These are phyloP conservation scores for Suhomyces ambrosiae DNA, from an alignment of 1,139 yeast species.

Conservation along the genomic window DNA sequence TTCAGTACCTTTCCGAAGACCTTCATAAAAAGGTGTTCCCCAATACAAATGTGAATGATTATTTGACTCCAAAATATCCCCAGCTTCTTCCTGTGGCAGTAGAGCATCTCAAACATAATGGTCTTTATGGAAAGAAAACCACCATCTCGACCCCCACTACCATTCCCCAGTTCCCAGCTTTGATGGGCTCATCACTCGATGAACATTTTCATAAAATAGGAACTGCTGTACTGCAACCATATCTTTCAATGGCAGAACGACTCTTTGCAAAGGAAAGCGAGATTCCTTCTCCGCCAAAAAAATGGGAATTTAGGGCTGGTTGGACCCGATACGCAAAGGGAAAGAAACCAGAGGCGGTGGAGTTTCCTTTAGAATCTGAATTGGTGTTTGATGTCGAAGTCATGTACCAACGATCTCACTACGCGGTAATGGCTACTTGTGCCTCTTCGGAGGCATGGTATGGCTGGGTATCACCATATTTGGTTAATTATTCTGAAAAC, in stretches of 20 bases:
- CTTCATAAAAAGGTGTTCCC: constrained; percentile 69
- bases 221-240: constrained; percentile 59
- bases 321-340: constrained; percentile 78
- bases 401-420: constrained; percentile 70
- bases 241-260: constrained; percentile 48
- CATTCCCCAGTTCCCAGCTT: constrained; percentile 60
- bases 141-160: constrained; percentile 61
- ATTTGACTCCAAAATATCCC: constrained; percentile 29
- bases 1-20: constrained; percentile 64
- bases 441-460: constrained; percentile 84
- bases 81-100: constrained; percentile 59
- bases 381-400: constrained; percentile 91
- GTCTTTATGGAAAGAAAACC: constrained; percentile 78
- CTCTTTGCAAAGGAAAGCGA: constrained; percentile 31
- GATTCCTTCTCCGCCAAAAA: constrained; percentile 51
- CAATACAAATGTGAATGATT: constrained; percentile 25
- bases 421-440: constrained; percentile 83
- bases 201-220: constrained; percentile 87
- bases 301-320: constrained; percentile 66
- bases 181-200: constrained; percentile 71
- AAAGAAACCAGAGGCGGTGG: constrained; percentile 57
- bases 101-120: constrained; percentile 61
- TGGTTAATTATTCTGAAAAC: constrained; percentile 50
- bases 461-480: constrained; percentile 89
- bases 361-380: constrained; percentile 64